A percentile compares a stretch with the other conserved stretches of the same genome.
These are phyloP conservation scores for Neurospora sp. DNA, from an alignment of 495 filamentous ascomycete species.

Conservation along the genomic window DNA sequence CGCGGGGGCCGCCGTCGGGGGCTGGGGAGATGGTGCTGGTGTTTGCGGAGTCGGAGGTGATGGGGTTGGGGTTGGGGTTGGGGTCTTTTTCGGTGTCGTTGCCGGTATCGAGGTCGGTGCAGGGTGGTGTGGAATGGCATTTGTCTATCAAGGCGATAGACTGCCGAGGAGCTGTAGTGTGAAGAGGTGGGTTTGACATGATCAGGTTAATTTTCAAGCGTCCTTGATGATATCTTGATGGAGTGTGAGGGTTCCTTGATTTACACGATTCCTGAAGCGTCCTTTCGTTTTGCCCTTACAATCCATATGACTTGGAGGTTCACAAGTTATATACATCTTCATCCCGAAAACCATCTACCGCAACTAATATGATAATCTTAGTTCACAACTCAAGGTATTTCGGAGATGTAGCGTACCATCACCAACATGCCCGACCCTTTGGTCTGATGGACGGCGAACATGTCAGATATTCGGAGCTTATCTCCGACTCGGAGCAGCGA, in stretches of 20 bases:
- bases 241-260: not conserved
- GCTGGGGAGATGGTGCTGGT: not conserved
- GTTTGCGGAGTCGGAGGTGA: not conserved
- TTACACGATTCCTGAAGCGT: not conserved
- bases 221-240: not conserved
- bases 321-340: not conserved
- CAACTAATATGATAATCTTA: not conserved
- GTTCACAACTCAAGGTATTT: not conserved
- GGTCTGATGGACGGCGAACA: not conserved
- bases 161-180: not conserved
- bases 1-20: slow-evolving; percentile 17
- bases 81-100: not conserved
- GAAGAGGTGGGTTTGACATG: not conserved
- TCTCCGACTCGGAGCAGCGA: not conserved
- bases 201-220: not conserved
- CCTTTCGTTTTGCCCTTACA: not conserved
- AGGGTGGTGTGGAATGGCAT: not conserved
- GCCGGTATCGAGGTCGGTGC: not conserved
- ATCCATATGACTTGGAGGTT: not conserved
- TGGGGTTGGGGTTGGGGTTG: not conserved
- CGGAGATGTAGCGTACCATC: not conserved
- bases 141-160: not conserved
- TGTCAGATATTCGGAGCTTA: not conserved
- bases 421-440: not conserved
- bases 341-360: not conserved